A percentile compares a stretch with the other conserved stretches of the same genome.
Evolutionary conservation across 192 early-diverging fungal genomes (phyloP).

Genomic region (Neocallimastix lanati): DNA sequence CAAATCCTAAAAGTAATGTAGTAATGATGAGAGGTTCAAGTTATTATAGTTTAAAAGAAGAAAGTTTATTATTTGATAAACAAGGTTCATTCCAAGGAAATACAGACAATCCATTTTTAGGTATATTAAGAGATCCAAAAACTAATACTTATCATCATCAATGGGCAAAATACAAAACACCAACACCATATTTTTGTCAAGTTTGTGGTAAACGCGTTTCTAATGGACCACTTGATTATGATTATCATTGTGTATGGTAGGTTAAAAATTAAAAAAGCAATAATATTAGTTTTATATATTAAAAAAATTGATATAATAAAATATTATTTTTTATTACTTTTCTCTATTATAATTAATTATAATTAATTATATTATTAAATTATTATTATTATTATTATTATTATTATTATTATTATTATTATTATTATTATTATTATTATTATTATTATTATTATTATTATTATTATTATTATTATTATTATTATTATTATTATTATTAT

Average conservation of each 20-base stretch:
- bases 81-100: not conserved
- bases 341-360: too few species aligned
- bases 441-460: too few species aligned
- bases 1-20: not conserved
- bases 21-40: not conserved
- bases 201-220: not conserved
- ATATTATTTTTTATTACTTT: too few species aligned
- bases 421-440: too few species aligned
- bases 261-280: not conserved
- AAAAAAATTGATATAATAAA: too few species aligned
- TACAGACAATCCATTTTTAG: not conserved
- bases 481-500: too few species aligned
- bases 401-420: too few species aligned
- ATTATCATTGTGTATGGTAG: not conserved
- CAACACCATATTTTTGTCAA: not conserved
- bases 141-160: not conserved
- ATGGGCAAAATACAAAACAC: not conserved
- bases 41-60: not conserved
- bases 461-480: too few species aligned
- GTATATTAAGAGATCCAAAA: not conserved
- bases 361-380: too few species aligned
- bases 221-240: not conserved
- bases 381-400: too few species aligned
- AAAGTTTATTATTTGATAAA: not conserved
- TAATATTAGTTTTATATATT: too few species aligned